A percentile compares a stretch with the other conserved stretches of the same genome.
phyloP scores from a whole-genome alignment of 352 stramenopile species.

The Phytophthora parvispora region DNA sequence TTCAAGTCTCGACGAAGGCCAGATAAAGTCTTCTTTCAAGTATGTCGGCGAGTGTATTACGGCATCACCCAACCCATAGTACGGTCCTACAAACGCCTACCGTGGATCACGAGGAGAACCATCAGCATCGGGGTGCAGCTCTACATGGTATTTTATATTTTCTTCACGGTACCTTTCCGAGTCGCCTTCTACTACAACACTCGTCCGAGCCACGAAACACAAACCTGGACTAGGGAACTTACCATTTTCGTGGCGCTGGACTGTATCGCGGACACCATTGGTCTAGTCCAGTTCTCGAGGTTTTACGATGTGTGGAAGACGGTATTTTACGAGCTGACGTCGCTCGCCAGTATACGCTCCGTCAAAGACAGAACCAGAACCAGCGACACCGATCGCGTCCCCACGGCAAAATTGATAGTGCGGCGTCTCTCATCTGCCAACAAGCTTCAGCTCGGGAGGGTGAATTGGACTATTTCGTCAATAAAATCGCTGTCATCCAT shows the following conservation, averaged over 20 bases:
- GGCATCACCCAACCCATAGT: background rate
- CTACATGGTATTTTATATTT: slow-evolving; percentile 27
- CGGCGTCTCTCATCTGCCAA: slow-evolving; percentile 5
- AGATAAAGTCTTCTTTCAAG: background rate
- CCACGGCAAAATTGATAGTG: background rate
- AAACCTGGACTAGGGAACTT: slow-evolving; percentile 55
- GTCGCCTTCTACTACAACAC: slow-evolving; percentile 31
- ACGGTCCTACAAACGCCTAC: slow-evolving; percentile 13
- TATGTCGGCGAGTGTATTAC: slow-evolving; percentile 1
- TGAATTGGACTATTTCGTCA: slow-evolving; percentile 60
- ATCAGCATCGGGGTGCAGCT: slow-evolving; percentile 14
- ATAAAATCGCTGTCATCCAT: slow-evolving; percentile 37
- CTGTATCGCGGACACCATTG: slow-evolving; percentile 51
- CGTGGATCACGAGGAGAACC: slow-evolving; percentile 20
- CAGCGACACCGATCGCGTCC: slow-evolving; percentile 28
- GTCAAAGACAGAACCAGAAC: slow-evolving; percentile 40
- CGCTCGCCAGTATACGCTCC: slow-evolving; percentile 52
- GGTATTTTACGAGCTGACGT: slow-evolving; percentile 53
- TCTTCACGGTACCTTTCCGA: slow-evolving; percentile 30
- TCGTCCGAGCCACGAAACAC: background rate
- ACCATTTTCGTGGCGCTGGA: slow-evolving; percentile 52
- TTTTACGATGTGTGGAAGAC: slow-evolving; percentile 55
- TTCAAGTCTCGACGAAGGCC: background rate
- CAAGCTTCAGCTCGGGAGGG: slow-evolving; percentile 16
- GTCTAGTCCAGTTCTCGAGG: slow-evolving; percentile 48